A percentile compares a stretch with the other conserved stretches of the same genome.
Conservation (phyloP, 345 rosid genomes). For the Hibiscus mutabilis region DNA sequence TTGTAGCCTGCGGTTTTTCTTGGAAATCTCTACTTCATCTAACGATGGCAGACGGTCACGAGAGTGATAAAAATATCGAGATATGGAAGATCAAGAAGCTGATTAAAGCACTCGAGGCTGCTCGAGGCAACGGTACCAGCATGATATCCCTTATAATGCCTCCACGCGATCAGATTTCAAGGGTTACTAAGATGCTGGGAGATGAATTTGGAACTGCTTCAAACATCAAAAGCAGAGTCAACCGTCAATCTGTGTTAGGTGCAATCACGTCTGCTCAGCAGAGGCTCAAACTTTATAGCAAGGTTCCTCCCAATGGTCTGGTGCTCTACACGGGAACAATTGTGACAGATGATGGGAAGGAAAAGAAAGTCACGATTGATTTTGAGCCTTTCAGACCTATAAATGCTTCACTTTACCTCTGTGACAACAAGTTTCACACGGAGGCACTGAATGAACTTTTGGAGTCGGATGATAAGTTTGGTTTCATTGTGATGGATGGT, state of each 20-base stretch:
- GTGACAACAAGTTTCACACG: neutral
- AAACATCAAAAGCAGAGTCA: neutral
- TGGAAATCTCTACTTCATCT: neutral
- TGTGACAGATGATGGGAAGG: neutral
- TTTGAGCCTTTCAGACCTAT: neutral
- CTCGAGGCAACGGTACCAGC: neutral
- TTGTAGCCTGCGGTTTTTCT: neutral
- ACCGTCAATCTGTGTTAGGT: neutral
- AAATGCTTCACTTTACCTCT: neutral
- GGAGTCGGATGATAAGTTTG: neutral
- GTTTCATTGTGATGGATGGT: neutral
- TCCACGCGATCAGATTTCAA: neutral
- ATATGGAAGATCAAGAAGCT: constrained; percentile 11
- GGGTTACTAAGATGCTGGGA: neutral
- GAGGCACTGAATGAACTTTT: neutral
- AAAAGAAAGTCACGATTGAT: neutral
- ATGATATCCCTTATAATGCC: neutral
- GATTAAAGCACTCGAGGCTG: constrained; percentile 11
- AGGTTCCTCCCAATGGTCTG: neutral
- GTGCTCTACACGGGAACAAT: neutral
- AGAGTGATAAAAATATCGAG: neutral
- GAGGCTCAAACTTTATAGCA: neutral
- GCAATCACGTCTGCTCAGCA: neutral
- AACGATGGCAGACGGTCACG: neutral
- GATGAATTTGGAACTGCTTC: neutral